Percentiles rank a stretch among this genome's conserved stretches.
Conservation (phyloP, 495 filamentous ascomycete genomes). For the Clohesyomyces aquaticus region DNA sequence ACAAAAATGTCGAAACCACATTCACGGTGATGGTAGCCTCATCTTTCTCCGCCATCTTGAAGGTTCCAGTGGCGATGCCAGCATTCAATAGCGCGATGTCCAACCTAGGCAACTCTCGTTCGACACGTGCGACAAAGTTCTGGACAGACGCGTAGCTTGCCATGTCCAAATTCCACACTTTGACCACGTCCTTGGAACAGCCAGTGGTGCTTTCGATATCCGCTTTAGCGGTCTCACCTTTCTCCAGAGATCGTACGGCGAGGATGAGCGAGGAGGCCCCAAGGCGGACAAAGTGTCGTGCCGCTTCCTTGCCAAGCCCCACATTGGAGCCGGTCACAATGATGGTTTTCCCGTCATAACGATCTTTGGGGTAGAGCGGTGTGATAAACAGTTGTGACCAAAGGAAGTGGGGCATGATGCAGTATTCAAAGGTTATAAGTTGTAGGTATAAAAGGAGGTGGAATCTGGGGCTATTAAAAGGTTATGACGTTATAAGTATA, state of each 20-base stretch:
- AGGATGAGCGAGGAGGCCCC: conserved; percentile 46
- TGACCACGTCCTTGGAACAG: conserved; percentile 47
- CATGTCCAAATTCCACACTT: conserved; percentile 63
- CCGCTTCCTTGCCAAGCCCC: conserved; percentile 47
- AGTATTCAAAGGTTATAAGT: too few species aligned
- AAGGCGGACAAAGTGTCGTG: conserved; percentile 42
- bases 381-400: conserved; percentile 46
- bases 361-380: conserved; percentile 44
- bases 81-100: conserved; percentile 56
- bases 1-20: conserved; percentile 55
- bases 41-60: conserved; percentile 47
- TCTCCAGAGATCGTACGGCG: conserved; percentile 46
- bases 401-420: neutral
- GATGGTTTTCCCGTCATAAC: conserved; percentile 46
- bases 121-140: conserved; percentile 51
- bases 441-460: too few species aligned
- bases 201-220: conserved; percentile 55
- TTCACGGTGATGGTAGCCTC: conserved; percentile 60
- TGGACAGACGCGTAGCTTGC: conserved; percentile 55
- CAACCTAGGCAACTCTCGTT: conserved; percentile 47
- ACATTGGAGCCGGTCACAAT: conserved; percentile 47
- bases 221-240: conserved; percentile 52
- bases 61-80: conserved; percentile 47
- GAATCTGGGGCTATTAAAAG: too few species aligned
- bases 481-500: too few species aligned